Evolutionary conservation across 768 basidiomycete genomes (phyloP).

Genomic region (Mycena galericulata): DNA sequence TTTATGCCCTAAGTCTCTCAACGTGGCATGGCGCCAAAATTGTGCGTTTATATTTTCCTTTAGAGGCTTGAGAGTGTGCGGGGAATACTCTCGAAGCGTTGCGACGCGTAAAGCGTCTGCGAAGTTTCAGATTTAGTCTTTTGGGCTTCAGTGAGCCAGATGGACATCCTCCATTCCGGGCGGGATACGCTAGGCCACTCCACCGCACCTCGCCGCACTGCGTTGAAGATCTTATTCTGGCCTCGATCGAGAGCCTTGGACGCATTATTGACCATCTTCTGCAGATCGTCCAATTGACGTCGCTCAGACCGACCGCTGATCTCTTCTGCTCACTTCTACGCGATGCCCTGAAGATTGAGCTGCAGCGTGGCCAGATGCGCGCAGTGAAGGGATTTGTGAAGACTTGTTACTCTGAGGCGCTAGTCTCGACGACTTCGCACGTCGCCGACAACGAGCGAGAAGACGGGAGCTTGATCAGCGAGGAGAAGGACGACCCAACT

Average conservation of each 20-base stretch:
- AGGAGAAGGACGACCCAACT: slow-evolving; percentile 61
- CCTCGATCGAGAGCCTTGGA: neutral
- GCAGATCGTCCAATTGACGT: slow-evolving; percentile 94
- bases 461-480: slow-evolving; percentile 71
- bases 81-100: slow-evolving; percentile 6
- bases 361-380: slow-evolving; percentile 95
- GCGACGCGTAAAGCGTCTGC: slow-evolving; percentile 22
- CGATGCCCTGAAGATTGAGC: slow-evolving; percentile 88
- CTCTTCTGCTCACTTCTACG: slow-evolving; percentile 91
- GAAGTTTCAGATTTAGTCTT: slow-evolving; percentile 16
- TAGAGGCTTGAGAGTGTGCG: neutral
- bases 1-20: slow-evolving; percentile 95
- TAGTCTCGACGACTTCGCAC: slow-evolving; percentile 68
- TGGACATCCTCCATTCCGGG: too few relatives aligned
- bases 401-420: slow-evolving; percentile 94
- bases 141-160: too few relatives aligned
- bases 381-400: slow-evolving; percentile 89
- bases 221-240: neutral
- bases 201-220: neutral
- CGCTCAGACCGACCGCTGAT: slow-evolving; percentile 92
- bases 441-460: slow-evolving; percentile 76
- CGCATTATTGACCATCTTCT: slow-evolving; percentile 2
- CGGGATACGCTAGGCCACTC: too few relatives aligned
- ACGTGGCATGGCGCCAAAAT: slow-evolving; percentile 96
- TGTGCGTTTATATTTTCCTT: slow-evolving; percentile 57